Base-by-base conservation (phyloP, 148 eudicot species). In the Talinum fruticosum region DNA sequence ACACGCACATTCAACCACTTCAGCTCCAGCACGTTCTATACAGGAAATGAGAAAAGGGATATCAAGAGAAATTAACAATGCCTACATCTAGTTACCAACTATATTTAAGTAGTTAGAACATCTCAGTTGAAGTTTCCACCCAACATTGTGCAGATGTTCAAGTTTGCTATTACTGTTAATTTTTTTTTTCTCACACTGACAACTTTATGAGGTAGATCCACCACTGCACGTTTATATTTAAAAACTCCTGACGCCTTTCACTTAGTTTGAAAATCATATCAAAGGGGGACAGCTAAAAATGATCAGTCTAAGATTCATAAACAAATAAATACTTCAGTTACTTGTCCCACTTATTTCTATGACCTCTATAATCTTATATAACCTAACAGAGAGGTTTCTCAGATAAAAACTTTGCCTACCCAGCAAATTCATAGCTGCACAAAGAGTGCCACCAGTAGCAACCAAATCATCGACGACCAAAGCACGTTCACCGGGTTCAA, bases 361-460 rank as follows among this genome's bases (percentile, higher is more conserved):
- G 12, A n/a, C 5, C 35, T 14, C 29, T 51, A 77, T 35, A 36
- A 21, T 8, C 18, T 5, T 30, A 28, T 21, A 45, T 38, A 44
- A 28, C 15, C 54, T 35, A 70, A 12, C 29, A 30, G 4, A 32
- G 10, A 4, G 38, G 71, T 21, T 28, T 32, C 45, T 36, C 36
- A 44, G 38, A 29, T 33, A 3, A 45, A 45, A 66, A 26, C 3
- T 78, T 30, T 18, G 41, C 78, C n/a, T 92, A 93, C 98, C 98
- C 57, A 93, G 76, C 78, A 93, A 83, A 78, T 82, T 86, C 88
- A 91, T 93, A 38, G 98, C 98, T 0, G 98, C 98, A 91, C 89
- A 89, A 36, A 93, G 90, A 69, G 98, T 93, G 78, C 98, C 98
- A 57, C 95, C 95, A 75, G 98, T 94, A 69, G 94, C 98, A 81